Base-by-base conservation (phyloP, 768 basidiomycete genomes). In the Phlebiopsis gigantea region DNA sequence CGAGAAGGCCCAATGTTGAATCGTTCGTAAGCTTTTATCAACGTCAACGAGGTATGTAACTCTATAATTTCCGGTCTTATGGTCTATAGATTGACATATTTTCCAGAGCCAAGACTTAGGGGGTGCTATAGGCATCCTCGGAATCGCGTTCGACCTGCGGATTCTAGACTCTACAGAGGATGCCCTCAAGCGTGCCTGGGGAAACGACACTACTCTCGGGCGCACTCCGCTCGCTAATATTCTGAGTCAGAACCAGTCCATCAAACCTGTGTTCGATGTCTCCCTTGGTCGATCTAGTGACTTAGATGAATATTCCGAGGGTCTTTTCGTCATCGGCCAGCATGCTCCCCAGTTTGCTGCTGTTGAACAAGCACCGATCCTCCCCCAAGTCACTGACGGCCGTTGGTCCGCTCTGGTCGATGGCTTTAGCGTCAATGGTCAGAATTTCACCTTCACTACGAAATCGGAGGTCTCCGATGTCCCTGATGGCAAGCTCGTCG, bases 321-420 rank as follows among this genome's bases (percentile, higher is more conserved):
- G 68, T 24, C 30, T 50, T 0, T 65, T 69, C 62, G 51, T 61
- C 45, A 65, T 67, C 52, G 59, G 62, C 28, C 58, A 59, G 43
- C 62, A 65, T 55, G 57, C 55, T 39, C 44, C 52, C 10, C 59
- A 57, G 29, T 62, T 57, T 56, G 54, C 41, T 39, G 25, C 44
- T 26, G 55, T 68, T 15, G 34, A 53, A 25, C 19, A 49, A 28
- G 50, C 61, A 8, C 62, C 64, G 24, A 55, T 61, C 57, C 61
- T 67, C 15, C 56, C 56, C 5, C 90, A 89, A 6, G 70, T 69
- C 31, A 69, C 71, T 15, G 87, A 88, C 0, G 75, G 63, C 43
- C 79, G 88, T 21, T 73, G 71, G 70, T 65, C 64, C 34, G 57
- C 61, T 10, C 52, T 63, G 14, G 51, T 70, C 58, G 68, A 69